Conservation (phyloP, 768 basidiomycete genomes). For the Amanita molliuscula region DNA sequence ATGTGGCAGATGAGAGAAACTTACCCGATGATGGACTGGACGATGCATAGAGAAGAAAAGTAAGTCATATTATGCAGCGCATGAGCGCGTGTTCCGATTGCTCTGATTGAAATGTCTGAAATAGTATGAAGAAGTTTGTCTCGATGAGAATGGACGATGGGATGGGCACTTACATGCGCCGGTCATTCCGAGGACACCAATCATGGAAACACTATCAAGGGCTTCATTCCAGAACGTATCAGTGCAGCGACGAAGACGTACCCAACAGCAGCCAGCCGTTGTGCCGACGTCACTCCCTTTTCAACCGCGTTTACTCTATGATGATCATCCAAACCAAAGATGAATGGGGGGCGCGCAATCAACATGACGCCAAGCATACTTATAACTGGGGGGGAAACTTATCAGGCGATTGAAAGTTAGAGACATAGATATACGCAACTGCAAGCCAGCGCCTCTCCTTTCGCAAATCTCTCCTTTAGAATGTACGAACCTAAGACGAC, state of each 20-base stretch:
- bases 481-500: slow-evolving; percentile 52
- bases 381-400: slow-evolving; percentile 25
- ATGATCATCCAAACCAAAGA: slow-evolving; percentile 43
- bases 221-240: neutral
- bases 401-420: neutral
- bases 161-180: slow-evolving; percentile 47
- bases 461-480: slow-evolving; percentile 48
- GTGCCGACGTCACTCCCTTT: slow-evolving; percentile 19
- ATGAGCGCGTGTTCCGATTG: slow-evolving; percentile 69
- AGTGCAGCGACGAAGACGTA: slow-evolving; percentile 15
- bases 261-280: slow-evolving; percentile 52
- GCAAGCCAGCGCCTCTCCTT: slow-evolving; percentile 42
- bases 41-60: slow-evolving; percentile 49
- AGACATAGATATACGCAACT: slow-evolving; percentile 16
- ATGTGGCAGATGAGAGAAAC: slow-evolving; percentile 3
- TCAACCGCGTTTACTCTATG: neutral
- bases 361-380: slow-evolving; percentile 71
- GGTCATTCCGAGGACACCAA: slow-evolving; percentile 54
- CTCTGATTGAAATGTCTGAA: slow-evolving; percentile 35
- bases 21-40: slow-evolving; percentile 25
- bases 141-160: neutral
- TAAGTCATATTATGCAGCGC: slow-evolving; percentile 62
- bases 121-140: neutral
- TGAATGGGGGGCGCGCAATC: slow-evolving; percentile 65
- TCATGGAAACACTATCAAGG: slow-evolving; percentile 38